Evolutionary conservation across 176 grass and related monocot species (phyloP), one percentile per base, ranked within the genome.

Genomic region (Aegilops bicornis): DNA sequence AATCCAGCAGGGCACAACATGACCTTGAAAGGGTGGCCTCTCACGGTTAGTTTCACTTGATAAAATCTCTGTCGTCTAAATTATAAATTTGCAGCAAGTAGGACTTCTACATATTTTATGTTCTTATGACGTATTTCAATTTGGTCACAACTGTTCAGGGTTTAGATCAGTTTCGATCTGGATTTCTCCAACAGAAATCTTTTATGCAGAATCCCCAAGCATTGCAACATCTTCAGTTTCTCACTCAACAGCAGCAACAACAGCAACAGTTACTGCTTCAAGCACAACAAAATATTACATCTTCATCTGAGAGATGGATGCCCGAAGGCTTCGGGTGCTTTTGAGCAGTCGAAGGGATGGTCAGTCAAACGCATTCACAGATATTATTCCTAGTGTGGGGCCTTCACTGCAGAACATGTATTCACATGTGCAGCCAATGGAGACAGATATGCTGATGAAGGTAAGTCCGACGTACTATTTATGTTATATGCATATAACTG

Each of bases 11-110:
- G 89, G 50, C 89, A 85, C 84, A 94, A 85, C 89, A 87, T 94
- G 92, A 94, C 89, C 60, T 85, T 94, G 89, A 94, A 94, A 94
- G 92, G 92, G 79, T 91, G 92, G 92, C 92, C 92, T 45, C 87
- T 94, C 59, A 85, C 89, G 19, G 87, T 91, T 79, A 87, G 84
- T 85, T 74, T 78, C 35, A 82, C 67, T 64, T 88, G 8, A 47
- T 89, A 81, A 62, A 29, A 59, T 65, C 17, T 82, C 15, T 64
- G 24, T 8, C 39, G 77, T 87, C 56, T 82, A 84, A 85, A 29
- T 19, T n/a, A n/a, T 31, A 77, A 68, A 24, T 54, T 78, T 32
- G 30, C 23, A 79, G 45, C 29, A 78, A 89, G 43, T 82, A 70
- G 71, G 8, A 29, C 11, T 78, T 20, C 3, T 35, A 22, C 64